A percentile compares a stretch with the other conserved stretches of the same genome.
These are phyloP conservation scores for Trichosanthes cucumerina DNA, from an alignment of 306 rosid species.

Conservation along the genomic window DNA sequence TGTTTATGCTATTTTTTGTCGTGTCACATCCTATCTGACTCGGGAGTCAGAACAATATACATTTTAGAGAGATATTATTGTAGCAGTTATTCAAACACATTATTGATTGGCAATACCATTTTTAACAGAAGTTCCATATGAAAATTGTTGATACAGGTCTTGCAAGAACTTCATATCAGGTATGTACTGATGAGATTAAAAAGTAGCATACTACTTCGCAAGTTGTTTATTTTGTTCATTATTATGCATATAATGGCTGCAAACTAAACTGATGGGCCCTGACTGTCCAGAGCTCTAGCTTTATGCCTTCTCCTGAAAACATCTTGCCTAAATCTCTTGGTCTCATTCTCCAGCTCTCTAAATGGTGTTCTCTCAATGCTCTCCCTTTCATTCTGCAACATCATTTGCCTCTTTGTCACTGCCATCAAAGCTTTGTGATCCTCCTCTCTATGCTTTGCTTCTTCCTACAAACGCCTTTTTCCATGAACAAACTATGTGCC, in stretches of 20 bases:
- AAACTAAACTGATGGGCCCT: conserved; percentile 15
- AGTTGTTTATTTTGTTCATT: background rate
- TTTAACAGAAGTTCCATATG: background rate
- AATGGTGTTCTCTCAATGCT: conserved; percentile 66
- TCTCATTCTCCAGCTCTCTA: conserved; percentile 67
- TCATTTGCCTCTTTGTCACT: conserved; percentile 52
- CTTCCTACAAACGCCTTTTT: conserved; percentile 37
- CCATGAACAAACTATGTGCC: conserved; percentile 10
- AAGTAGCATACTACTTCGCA: background rate
- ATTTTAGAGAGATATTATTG: background rate
- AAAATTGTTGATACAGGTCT: conserved; percentile 3
- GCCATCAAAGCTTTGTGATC: conserved; percentile 52
- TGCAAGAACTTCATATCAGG: background rate
- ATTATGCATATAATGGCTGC: background rate
- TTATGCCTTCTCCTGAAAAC: conserved; percentile 85
- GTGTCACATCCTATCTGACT: background rate
- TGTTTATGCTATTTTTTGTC: background rate
- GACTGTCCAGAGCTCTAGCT: conserved; percentile 44
- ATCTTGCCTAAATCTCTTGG: conserved; percentile 86
- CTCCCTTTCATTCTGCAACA: conserved; percentile 70
- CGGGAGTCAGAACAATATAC: background rate
- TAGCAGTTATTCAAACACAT: background rate
- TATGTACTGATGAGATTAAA: background rate
- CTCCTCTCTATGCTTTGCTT: conserved; percentile 41
- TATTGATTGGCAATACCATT: background rate